phyloP scores from a whole-genome alignment of 1,284 basidiomycete genomes.

The Cystobasidium slooffiae region DNA sequence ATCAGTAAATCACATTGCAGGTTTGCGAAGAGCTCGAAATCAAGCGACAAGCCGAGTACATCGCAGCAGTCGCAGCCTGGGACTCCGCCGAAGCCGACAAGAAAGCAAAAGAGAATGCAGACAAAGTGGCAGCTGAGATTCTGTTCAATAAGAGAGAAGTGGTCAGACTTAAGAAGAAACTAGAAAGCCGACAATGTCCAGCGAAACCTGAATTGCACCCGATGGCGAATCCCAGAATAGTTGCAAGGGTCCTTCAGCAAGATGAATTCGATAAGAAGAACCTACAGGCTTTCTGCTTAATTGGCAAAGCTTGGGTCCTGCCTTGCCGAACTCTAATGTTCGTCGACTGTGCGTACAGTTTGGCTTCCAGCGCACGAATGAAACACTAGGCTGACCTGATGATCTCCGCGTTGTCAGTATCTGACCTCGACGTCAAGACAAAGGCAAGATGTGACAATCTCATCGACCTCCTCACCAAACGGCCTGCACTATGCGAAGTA shows the following conservation, averaged over 20 bases:
- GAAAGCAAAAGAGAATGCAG: conserved; percentile 36
- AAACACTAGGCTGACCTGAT: too few species aligned
- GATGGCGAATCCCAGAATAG: conserved; percentile 34
- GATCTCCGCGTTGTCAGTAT: not conserved
- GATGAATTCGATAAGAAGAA: conserved; percentile 37
- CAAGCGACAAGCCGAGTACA: conserved; percentile 41
- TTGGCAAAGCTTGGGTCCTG: conserved; percentile 33
- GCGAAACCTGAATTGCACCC: conserved; percentile 23
- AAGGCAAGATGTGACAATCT: conserved; percentile 21
- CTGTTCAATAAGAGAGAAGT: conserved; percentile 38
- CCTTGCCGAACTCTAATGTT: conserved; percentile 37
- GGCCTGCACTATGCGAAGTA: conserved; percentile 5
- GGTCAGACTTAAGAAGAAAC: conserved; percentile 19
- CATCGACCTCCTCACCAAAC: conserved; percentile 29
- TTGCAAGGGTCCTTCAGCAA: conserved; percentile 35
- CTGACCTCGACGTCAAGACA: conserved; percentile 26
- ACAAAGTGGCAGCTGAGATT: conserved; percentile 15
- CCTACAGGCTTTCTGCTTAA: conserved; percentile 33
- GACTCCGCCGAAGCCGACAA: conserved; percentile 26
- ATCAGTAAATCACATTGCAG: too few species aligned
- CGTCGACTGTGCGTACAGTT: conserved; percentile 16
- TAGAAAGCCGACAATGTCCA: conserved; percentile 3
- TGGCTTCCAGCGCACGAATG: too few species aligned
- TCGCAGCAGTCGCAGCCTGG: conserved; percentile 31
- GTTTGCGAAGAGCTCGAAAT: conserved; percentile 35